phyloP scores from a whole-genome alignment of 2,329 filamentous ascomycete genomes.

The Pseudogymnoascus sp. region DNA sequence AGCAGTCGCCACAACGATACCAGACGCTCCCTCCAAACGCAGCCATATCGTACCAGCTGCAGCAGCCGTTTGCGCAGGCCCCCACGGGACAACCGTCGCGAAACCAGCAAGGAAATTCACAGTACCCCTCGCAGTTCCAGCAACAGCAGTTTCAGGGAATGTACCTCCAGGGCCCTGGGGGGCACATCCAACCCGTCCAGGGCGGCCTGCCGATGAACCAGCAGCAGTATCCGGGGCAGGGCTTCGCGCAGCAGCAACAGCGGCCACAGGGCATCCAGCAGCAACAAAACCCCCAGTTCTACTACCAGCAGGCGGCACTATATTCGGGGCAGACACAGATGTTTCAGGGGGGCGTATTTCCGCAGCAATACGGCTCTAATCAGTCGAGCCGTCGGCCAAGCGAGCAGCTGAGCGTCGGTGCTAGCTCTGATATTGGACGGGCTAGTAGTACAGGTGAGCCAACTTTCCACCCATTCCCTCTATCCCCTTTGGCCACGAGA shows the following conservation, averaged over 20 bases:
- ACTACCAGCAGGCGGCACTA: not conserved
- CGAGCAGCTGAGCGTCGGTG: constrained; percentile 16
- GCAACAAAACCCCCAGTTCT: not conserved
- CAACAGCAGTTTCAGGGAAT: not conserved
- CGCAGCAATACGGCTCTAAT: not conserved
- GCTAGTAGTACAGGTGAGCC: constrained; percentile 28
- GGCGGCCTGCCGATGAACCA: not conserved
- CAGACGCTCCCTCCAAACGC: not conserved
- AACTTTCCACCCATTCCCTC: not conserved
- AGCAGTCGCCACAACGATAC: not conserved
- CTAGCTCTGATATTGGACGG: constrained; percentile 15
- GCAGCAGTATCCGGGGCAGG: not conserved
- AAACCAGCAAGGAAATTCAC: not conserved
- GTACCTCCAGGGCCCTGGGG: not conserved
- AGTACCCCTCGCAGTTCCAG: not conserved
- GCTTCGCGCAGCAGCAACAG: not conserved
- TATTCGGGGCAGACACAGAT: not conserved
- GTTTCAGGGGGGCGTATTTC: not conserved
- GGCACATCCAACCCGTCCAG: not conserved
- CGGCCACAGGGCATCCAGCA: not conserved
- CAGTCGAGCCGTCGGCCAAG: constrained; percentile 17
- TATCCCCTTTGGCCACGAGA: constrained; percentile 12
- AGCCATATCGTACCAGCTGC: not conserved
- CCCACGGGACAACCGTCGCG: not conserved
- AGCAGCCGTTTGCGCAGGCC: not conserved